Evolutionary conservation across 2,329 filamentous ascomycete species (phyloP).

Genomic region (Arthroderma sp.): DNA sequence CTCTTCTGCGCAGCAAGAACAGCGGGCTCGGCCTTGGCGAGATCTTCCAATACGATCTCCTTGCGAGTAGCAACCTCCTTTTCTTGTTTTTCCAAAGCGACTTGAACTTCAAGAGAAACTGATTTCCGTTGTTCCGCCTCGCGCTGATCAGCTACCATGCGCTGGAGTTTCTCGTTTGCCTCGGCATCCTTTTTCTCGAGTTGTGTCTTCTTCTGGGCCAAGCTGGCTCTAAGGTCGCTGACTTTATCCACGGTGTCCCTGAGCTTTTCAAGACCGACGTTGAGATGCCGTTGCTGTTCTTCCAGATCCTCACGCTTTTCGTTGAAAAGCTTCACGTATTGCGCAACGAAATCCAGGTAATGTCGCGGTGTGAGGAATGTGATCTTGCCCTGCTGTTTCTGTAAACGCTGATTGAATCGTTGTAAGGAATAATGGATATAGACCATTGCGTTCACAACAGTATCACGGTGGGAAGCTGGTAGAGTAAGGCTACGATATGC

Average conservation of each 20-base stretch:
- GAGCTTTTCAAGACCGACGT: conserved; percentile 94
- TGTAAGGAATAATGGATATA: conserved; percentile 94
- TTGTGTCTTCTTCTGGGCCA: conserved; percentile 88
- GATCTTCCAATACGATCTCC: conserved; percentile 73
- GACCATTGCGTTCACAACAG: conserved; percentile 96
- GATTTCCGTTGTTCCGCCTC: conserved; percentile 87
- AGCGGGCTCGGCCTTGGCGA: conserved; percentile 83
- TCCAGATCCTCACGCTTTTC: conserved; percentile 98
- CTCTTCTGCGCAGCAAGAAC: conserved; percentile 87
- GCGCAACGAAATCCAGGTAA: conserved; percentile 93
- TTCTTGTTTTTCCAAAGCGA: conserved; percentile 76
- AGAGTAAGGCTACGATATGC: conserved; percentile 76
- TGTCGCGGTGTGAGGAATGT: conserved; percentile 93
- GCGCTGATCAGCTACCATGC: conserved; percentile 90
- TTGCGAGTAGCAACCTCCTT: conserved; percentile 69
- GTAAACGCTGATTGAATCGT: conserved; percentile 72
- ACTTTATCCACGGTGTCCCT: conserved; percentile 96
- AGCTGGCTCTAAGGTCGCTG: conserved; percentile 72
- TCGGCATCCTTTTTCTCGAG: conserved; percentile 88
- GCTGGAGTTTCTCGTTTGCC: conserved; percentile 92
- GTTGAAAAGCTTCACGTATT: conserved; percentile 94
- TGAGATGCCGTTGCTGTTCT: conserved; percentile 95
- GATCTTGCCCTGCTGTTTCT: conserved; percentile 80
- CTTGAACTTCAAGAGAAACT: conserved; percentile 78
- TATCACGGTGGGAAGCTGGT: conserved; percentile 79